Base-by-base conservation (phyloP, 768 basidiomycete species). In the Trametes cinnabarina region DNA sequence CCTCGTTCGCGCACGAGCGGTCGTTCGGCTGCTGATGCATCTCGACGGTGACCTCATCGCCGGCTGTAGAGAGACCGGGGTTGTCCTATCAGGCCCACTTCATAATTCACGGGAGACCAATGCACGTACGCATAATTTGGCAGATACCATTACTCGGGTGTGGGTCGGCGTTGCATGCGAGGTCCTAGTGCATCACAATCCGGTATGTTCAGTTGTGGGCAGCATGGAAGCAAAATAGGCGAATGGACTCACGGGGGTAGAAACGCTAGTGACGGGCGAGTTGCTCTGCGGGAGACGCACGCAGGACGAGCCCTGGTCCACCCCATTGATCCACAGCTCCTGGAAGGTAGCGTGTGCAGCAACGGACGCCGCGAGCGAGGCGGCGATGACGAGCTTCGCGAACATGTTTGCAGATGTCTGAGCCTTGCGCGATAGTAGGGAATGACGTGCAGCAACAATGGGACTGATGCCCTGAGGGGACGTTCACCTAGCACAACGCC, bases 341-440 rank as follows among this genome's bases (percentile, higher is more conserved):
- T 83, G 81, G 73, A 78, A 83, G 3, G 81, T 82, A 28, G 81
- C 77, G 65, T 82, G 80, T 4, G 80, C 79, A 25, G 76, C 72
- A n/a, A 66, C 79, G 46, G 73, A 72, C 2, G 73, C 75, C 48
- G 72, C 63, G 42, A 79, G 64, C 12, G 72, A 68, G 11, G 74
- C 75, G n/a, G 67, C 66, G 42, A 73, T 57, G 32, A 70, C 60
- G 25, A 71, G 55, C 23, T 64, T 58, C 51, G 70, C 64, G 55
- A 75, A 65, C 74, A 77, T 74, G 43, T 51, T 56, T 19, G 44
- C 14, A 15, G 20, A 25, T 20, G 40, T 20, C 7, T 11, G 22
- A 10, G 6, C 8, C 19, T n/a, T 42, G 32, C 22, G 9, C 28
- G 11, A n/a, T 11, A 32, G 50, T 32, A 32, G 34, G 32, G 17